Base-by-base conservation (phyloP, 345 rosid genomes). In the Atalantia buxifolia region DNA sequence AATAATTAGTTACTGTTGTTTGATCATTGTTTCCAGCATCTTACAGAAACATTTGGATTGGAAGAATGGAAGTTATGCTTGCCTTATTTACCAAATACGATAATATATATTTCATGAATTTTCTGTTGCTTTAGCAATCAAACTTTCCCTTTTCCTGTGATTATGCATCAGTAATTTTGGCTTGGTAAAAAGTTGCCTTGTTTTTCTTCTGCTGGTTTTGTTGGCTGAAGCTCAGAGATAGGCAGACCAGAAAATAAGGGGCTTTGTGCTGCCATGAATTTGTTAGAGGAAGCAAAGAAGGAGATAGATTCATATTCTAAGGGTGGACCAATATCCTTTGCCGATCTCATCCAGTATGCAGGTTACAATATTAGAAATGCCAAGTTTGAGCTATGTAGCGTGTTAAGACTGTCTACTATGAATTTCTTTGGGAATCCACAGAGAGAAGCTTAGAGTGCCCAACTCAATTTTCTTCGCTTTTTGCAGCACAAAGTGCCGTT, bases 141-240 rank as follows among this genome's bases (percentile, higher is more conserved):
- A 48, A 70, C 21, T 76, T 62, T 61, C 70, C 13, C 27, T 50
- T 19, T 71, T 63, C 70, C n/a, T 69, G 57, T 7, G 22, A 62
- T 38, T 57, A 25, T 72, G 75, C 12, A 63, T 13, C 31, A 18
- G 25, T 59, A 71, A 30, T 66, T 81, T 76, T 13, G 31, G 64
- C 21, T 74, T 50, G 38, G 38, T 61, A 31, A 56, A 64, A 22
- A 68, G 56, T 64, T 78, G 48, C 66, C 69, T 79, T 69, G 16
- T 24, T 56, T 80, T 63, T 69, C 60, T 69, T 56, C 63, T 75
- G 61, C 53, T 74, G 9, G 63, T 71, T 75, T 86, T 80, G 55
- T 83, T 77, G 77, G 79, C 77, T 91, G 89, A 90, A 95, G 99
- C 84, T 89, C 98, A 88, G 99, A 95, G 98, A 84, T 95, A 62